A percentile compares a stretch with the other conserved stretches of the same genome.
phyloP scores from a whole-genome alignment of 2,329 filamentous ascomycete species.

The Ophiostoma australiae region DNA sequence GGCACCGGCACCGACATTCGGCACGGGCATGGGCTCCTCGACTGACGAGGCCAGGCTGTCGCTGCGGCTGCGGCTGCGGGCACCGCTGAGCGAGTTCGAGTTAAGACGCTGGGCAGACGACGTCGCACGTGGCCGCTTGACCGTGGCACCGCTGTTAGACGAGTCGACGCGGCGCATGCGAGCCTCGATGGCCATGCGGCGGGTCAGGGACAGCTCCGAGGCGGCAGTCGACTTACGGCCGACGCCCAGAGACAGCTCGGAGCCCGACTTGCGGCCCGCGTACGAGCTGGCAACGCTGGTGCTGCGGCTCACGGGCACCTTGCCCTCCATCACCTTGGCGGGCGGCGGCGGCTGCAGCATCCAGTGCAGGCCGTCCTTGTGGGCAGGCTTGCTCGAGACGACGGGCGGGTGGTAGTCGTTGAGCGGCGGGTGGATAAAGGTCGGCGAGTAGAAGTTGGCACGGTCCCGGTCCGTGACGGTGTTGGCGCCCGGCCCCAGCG shows the following conservation, averaged over 20 bases:
- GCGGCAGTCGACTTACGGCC: conserved; percentile 6
- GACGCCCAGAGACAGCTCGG: conserved; percentile 31
- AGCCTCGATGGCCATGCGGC: conserved; percentile 25
- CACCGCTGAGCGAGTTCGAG: background rate
- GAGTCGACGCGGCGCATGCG: conserved; percentile 24
- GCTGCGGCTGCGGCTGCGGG: conserved; percentile 24
- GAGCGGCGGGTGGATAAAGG: conserved; percentile 61
- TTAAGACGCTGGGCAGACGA: conserved; percentile 9
- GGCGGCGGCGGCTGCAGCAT: conserved; percentile 91
- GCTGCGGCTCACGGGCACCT: conserved; percentile 63
- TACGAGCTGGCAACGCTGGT: conserved; percentile 52
- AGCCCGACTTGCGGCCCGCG: conserved; percentile 34
- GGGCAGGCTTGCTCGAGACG: conserved; percentile 67
- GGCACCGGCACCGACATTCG: background rate
- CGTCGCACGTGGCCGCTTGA: conserved; percentile 12
- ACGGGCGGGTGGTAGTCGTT: conserved; percentile 84
- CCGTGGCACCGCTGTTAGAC: conserved; percentile 18
- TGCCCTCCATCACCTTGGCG: conserved; percentile 86
- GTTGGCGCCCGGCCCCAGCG: background rate
- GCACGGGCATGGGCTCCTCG: conserved; percentile 21
- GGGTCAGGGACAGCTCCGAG: conserved; percentile 25
- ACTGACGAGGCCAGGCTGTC: conserved; percentile 25
- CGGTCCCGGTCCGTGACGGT: conserved; percentile 45
- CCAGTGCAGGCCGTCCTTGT: conserved; percentile 71
- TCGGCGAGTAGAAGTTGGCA: conserved; percentile 54